Evolutionary conservation across 305 asterid genomes (phyloP), one percentile per base, ranked within the genome.

Genomic region (Solanum chacoense): DNA sequence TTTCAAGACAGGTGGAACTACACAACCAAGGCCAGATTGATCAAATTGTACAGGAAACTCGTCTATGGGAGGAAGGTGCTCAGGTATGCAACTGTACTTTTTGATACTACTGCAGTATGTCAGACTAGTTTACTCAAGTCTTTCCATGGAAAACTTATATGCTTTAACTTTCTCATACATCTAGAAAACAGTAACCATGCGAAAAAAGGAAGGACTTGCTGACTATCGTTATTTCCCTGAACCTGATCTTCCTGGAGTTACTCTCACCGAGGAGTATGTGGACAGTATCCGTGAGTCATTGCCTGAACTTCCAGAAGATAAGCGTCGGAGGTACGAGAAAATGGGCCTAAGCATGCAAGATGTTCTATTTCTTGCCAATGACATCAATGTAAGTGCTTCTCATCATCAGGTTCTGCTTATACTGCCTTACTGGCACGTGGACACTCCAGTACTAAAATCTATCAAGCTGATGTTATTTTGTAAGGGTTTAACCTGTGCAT

Each of bases 201-300:
- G 99, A 90, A 96, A 97, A 91, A 97, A 97, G 93, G 99, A 97
- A 94, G 99, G 99, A 86, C 99, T 97, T 89, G 75, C 99, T 72
- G 99, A 97, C 90, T 97, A 97, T 90, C 97, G 99, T 45, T 97
- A 97, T 92, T 97, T 97, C 91, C 99, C 99, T 4, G 99, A 97
- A 93, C 99, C 99, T 31, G 99, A 97, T 94, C 98, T 97, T 92
- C 99, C 98, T 8, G 98, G 95, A 80, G 98, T 97, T 90, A 65
- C 92, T 91, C 94, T 95, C 88, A 96, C 88, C 35, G 90, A 95
- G 89, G 98, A 94, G 67, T 96, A 93, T 88, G 90, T 96, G 85
- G 90, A 93, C 83, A 88, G 45, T 38, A 92, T 96, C 87, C 95
- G 91, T 83, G 89, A 90, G 85, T 95, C 98, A 32, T 93, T 97